Conservation (phyloP, 1,284 basidiomycete species). For the Heliocybe sulcata region DNA sequence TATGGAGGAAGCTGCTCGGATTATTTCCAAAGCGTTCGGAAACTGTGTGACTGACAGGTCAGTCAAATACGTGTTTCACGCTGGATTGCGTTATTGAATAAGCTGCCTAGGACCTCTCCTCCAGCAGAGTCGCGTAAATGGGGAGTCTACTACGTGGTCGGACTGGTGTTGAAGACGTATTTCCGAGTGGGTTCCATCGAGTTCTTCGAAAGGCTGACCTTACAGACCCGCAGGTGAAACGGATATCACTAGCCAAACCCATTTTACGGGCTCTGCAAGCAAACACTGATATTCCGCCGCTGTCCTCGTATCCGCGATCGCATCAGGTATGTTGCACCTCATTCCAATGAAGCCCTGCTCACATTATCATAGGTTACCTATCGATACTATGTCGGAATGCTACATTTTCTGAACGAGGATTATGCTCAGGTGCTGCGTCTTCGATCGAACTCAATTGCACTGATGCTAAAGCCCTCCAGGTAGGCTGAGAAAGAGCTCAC, state of each 20-base stretch:
- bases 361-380: conserved; percentile 64
- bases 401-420: conserved; percentile 90
- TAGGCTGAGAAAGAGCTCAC: conserved; percentile 81
- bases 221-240: conserved; percentile 57
- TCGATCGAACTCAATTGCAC: not conserved
- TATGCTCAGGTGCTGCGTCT: conserved; percentile 57
- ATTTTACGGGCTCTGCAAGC: conserved; percentile 86
- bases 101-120: conserved; percentile 45
- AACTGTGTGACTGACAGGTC: conserved; percentile 88
- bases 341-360: conserved; percentile 11
- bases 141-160: conserved; percentile 94
- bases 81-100: conserved; percentile 1
- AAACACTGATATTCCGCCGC: conserved; percentile 77
- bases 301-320: conserved; percentile 71
- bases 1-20: conserved; percentile 88
- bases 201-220: not conserved
- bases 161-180: conserved; percentile 89
- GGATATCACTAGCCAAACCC: conserved; percentile 88
- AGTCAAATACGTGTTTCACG: conserved; percentile 10
- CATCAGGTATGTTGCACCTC: conserved; percentile 63
- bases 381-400: conserved; percentile 90
- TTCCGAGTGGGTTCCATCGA: conserved; percentile 62
- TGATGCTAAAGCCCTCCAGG: not conserved
- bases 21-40: conserved; percentile 89
- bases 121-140: conserved; percentile 79